Percentiles rank a stretch among this genome's conserved stretches.
These are phyloP conservation scores for Monosporozyma yasuniensis DNA, from an alignment of 805 yeast species.

Conservation along the genomic window DNA sequence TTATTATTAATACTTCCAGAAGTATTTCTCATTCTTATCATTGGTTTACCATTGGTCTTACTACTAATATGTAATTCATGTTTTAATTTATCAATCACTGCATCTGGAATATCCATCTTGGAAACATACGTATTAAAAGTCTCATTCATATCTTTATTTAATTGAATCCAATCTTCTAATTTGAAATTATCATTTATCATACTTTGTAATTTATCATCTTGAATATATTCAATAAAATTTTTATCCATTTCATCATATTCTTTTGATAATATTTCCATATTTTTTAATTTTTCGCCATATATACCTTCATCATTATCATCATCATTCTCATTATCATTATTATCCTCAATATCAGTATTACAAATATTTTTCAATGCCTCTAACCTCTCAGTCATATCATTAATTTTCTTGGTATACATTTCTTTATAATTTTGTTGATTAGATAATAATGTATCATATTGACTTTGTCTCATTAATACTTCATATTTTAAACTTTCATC, in stretches of 20 bases:
- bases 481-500: slow-evolving; percentile 7
- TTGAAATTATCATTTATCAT: not conserved
- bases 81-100: not conserved
- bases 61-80: not conserved
- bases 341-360: not conserved
- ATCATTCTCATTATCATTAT: not conserved
- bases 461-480: slow-evolving; percentile 2
- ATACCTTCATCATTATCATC: not conserved
- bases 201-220: not conserved
- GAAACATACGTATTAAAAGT: not conserved
- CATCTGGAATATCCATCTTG: not conserved
- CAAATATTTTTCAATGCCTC: not conserved
- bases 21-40: not conserved
- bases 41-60: not conserved
- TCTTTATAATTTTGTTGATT: slow-evolving; percentile 20
- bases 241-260: not conserved
- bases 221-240: not conserved
- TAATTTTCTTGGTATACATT: slow-evolving; percentile 17
- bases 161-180: not conserved
- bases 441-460: slow-evolving; percentile 20
- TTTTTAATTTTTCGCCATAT: not conserved
- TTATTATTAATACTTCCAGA: not conserved
- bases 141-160: not conserved
- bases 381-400: slow-evolving; percentile 6
- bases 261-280: not conserved